Base-by-base conservation (phyloP, 1,139 yeast species). In the Scheffersomyces illinoinensis region DNA sequence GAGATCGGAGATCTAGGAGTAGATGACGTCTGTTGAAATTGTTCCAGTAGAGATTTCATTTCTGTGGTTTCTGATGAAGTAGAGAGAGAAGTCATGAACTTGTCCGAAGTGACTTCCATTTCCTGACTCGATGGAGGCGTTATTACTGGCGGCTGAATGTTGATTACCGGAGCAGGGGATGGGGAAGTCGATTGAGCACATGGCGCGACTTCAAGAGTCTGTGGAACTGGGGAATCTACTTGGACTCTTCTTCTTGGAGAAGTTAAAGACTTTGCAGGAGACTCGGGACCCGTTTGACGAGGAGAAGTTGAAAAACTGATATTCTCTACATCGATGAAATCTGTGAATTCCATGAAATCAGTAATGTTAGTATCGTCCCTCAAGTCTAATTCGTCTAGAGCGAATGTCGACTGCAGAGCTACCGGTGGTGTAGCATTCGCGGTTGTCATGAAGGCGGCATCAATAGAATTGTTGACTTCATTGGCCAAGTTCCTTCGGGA, bases 321-420 rank as follows among this genome's bases (percentile, higher is more conserved):
- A 62, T 76, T 71, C 39, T 79, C 92, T 65, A 88, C 85, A 68
- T 88, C 87, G 55, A 89, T 85, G 67, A 85, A 84, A 61, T 87
- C 89, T 52, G 89, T 84, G 64, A 89, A 85, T 65, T 88, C 93
- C 75, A 82, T 78, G 24, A 83, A 71, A 53, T 82, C 85, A 46
- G 67, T 67, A 55, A 53, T 70, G 73, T 1, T 65, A 48, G 51
- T 48, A 10, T 21, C 21, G n/a, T 48, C 51, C 14, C n/a, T 20
- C 21, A 48, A 24, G 14, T 21, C 51, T n/a, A 20, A 8, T 4
- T 20, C 24, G 51, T 48, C 51, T 10, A 2, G 21, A 19, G 21
- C 50, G 19, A 17, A 21, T 20, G 24, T 48, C 26, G 18, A 21
- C 6, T 48, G 51, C 3, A 26, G 24, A 10, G n/a, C 24, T 21